Conservation (phyloP, 2,329 filamentous ascomycete species). For the Apiospora kogelbergensis region DNA sequence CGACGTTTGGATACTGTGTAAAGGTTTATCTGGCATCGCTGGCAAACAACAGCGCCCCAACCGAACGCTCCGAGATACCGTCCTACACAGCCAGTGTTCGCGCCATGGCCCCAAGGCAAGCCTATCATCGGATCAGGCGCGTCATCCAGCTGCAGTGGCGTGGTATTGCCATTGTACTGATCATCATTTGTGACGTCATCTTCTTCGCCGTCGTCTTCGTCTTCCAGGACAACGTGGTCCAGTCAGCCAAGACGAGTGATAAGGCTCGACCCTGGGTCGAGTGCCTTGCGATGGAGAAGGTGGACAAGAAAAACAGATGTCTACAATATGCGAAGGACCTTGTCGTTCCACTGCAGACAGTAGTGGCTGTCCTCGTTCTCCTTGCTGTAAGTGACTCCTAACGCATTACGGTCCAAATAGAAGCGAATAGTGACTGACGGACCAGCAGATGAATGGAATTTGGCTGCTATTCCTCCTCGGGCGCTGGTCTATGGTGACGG, state of each 20-base stretch:
- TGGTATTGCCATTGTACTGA: constrained; percentile 83
- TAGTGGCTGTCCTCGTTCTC: constrained; percentile 79
- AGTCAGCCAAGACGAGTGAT: no score
- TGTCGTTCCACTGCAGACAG: constrained; percentile 69
- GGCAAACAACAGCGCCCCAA: constrained; percentile 71
- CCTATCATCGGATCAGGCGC: constrained; percentile 81
- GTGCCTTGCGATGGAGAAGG: no score
- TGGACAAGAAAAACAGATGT: no score
- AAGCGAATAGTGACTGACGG: no score
- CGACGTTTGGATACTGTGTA: no score
- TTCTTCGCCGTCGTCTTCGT: constrained; percentile 94
- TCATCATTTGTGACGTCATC: constrained; percentile 87
- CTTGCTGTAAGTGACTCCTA: constrained; percentile 62
- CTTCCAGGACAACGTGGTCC: no score
- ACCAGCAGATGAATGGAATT: no score
- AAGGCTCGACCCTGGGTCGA: no score
- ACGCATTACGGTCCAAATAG: not conserved
- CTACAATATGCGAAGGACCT: no score
- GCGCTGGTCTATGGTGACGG: no score
- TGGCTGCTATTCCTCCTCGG: no score
- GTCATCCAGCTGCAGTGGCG: constrained; percentile 93
- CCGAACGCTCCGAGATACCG: constrained; percentile 64
- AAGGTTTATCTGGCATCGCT: no score
- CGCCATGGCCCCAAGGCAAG: constrained; percentile 77
- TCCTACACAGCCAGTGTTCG: constrained; percentile 58